Base-by-base conservation (phyloP, 1,139 yeast species). In the Yamadazyma sp. region DNA sequence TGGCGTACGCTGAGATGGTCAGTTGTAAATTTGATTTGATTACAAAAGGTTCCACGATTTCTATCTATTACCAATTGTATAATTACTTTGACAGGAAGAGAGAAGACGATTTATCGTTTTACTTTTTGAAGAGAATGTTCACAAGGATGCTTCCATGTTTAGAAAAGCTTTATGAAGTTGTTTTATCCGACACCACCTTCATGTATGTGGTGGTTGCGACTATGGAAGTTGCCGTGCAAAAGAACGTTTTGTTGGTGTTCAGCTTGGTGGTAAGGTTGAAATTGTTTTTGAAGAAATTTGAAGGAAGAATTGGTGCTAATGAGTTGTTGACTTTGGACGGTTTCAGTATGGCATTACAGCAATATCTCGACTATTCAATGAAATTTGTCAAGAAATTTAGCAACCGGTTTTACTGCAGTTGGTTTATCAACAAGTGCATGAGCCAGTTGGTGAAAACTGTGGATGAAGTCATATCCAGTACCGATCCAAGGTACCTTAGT, bases 191-290 rank as follows among this genome's bases (percentile, higher is more conserved):
- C 6, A 34, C 27, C n/a, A 18, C 15, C 6, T 34, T 30, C 14
- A 67, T 61, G 39, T 52, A 64, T 33, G 47, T 65, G 7, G 44
- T 67, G 37, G 64, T 59, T 35, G 69, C 73, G 1, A 38, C 54
- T 3, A 31, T 64, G 6, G 59, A 59, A 38, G 42, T 50, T 11
- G 44, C 58, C 44, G 48, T 65, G 17, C 73, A 67, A 38, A 61
- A 59, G 39, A 47, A 53, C 4, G 47, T 54, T 12, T 62, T 62
- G 34, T 37, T 63, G 6, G 46, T 47, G 26, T 55, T 65, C 33
- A 51, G 63, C 2, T 8, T 46, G 6, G 7, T 29, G 12, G 16
- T 41, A 7, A 30, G 47, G 31, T 17, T 44, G 9, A 31, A 23
- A n/a, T 15, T 34, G 8, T 27, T 15, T 20, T 16, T 31, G 17